Evolutionary conservation across 805 yeast genomes (phyloP).

Genomic region (Saccharomycopsis fodiens): DNA sequence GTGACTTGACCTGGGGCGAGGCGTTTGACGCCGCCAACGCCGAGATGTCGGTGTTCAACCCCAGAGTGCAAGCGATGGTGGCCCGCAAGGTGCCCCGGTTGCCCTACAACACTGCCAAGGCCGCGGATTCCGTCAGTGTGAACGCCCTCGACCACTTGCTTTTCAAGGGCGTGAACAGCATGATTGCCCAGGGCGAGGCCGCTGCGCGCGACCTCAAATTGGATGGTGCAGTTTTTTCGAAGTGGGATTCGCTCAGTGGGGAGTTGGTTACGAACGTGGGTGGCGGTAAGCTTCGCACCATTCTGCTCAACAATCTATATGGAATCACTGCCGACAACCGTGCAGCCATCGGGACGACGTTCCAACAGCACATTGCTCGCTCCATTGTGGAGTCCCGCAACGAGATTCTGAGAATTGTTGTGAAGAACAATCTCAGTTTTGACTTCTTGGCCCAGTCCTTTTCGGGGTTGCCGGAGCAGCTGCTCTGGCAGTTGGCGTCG

Average conservation of each 20-base stretch:
- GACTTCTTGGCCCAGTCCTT: conserved; percentile 25
- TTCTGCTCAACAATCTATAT: conserved; percentile 21
- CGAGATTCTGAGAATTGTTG: conserved; percentile 31
- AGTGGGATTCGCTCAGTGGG: conserved; percentile 10
- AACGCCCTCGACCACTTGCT: conserved; percentile 35
- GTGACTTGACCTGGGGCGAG: conserved; percentile 9
- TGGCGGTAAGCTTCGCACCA: not conserved
- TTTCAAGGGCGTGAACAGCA: conserved; percentile 38
- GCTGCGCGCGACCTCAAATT: conserved; percentile 27
- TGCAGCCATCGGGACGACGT: conserved; percentile 2
- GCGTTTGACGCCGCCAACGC: conserved; percentile 23
- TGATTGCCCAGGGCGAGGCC: conserved; percentile 25
- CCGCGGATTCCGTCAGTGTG: conserved; percentile 21
- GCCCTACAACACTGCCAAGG: conserved; percentile 13
- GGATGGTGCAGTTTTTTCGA: conserved; percentile 13
- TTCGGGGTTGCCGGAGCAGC: conserved; percentile 16
- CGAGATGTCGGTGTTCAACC: conserved; percentile 28
- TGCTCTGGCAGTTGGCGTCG: conserved; percentile 50
- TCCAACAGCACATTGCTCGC: not conserved
- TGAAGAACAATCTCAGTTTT: conserved; percentile 28
- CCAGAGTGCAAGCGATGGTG: conserved; percentile 21
- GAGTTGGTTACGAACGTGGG: conserved; percentile 3
- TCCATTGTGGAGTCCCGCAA: conserved; percentile 20
- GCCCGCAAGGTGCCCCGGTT: conserved; percentile 13
- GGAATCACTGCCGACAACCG: not conserved